Base-by-base conservation (phyloP, 2,329 filamentous ascomycete species). In the Didymella keratinophila region DNA sequence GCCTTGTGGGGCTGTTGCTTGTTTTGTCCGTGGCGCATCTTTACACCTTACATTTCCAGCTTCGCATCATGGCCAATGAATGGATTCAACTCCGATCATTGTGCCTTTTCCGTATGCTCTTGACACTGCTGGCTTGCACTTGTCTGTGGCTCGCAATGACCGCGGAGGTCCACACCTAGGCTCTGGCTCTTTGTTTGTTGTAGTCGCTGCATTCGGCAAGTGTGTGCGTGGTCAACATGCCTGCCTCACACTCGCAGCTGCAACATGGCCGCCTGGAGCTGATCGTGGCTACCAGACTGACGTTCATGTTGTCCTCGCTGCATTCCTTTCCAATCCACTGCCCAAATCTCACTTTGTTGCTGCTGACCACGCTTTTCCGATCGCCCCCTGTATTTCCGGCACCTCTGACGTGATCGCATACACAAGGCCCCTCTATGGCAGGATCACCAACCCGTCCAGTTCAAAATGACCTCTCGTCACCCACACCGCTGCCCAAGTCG, bases 401-500 rank as follows among this genome's bases (percentile, higher is more conserved):
- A 18, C 46, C 37, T 61, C 53, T 65, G 61, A 65, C 61, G 50
- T 58, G 56, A 59, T 57, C 45, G n/a, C 30, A 28, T 53, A 41
- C 37, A 27, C 45, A 21, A 51, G n/a, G 55, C 58, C 57, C 57
- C 57, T 58, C 52, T 52, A 62, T 64, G 57, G 56, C 57, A 39
- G 52, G 49, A 44, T 58, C 56, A 58, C 56, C 55, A 21, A 25
- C 48, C 43, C 53, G 58, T 21, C 56, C 53, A 48, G 43, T 61
- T 47, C 62, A 64, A 47, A 56, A 58, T 60, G 55, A 64, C 52
- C 53, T 62, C 32, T 54, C 60, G 1, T 62, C 60, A 23, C 58
- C 61, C 50, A 44, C 54, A 9, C 59, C 62, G 7, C 30, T 62
- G 18, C 56, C 56, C 21, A 52, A 27, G 53, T 21, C 56, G 42